phyloP scores from a whole-genome alignment of 2,329 filamentous ascomycete species.

The Penicillium nordicum region DNA sequence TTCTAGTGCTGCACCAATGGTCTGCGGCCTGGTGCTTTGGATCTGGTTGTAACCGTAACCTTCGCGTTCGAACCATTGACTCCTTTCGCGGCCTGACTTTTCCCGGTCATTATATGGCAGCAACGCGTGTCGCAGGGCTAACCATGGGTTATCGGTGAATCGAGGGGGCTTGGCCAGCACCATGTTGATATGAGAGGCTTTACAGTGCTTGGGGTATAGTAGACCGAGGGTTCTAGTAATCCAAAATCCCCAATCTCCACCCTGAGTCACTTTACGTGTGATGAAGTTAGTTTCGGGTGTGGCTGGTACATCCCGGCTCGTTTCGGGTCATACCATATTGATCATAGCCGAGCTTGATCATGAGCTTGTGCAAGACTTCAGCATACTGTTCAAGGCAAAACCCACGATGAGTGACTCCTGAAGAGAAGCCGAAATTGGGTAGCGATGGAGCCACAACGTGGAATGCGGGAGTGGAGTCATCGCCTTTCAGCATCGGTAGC shows the following conservation, averaged over 20 bases:
- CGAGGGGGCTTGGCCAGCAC: conserved; percentile 49
- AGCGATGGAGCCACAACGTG: conserved; percentile 54
- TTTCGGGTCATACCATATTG: conserved; percentile 48
- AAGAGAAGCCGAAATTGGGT: conserved; percentile 55
- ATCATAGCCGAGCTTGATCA: conserved; percentile 64
- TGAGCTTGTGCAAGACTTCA: conserved; percentile 63
- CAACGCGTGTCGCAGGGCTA: conserved; percentile 42
- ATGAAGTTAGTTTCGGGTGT: neutral
- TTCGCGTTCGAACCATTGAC: conserved; percentile 19
- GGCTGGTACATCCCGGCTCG: neutral
- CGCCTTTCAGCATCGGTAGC: conserved; percentile 46
- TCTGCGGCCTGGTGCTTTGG: conserved; percentile 69
- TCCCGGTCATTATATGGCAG: conserved; percentile 18
- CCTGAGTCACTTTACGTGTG: conserved; percentile 48
- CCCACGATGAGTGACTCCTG: conserved; percentile 44
- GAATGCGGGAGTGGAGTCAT: conserved; percentile 45
- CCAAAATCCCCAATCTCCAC: conserved; percentile 67
- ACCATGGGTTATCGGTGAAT: conserved; percentile 52
- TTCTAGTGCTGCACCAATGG: conserved; percentile 64
- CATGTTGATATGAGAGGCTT: conserved; percentile 63
- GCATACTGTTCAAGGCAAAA: conserved; percentile 62
- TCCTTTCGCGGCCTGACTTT: conserved; percentile 14
- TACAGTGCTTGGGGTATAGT: conserved; percentile 56
- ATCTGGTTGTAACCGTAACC: conserved; percentile 52
- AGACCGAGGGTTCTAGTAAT: conserved; percentile 62